Base-by-base conservation (phyloP, 306 rosid genomes). In the Canavalia ensiformis region DNA sequence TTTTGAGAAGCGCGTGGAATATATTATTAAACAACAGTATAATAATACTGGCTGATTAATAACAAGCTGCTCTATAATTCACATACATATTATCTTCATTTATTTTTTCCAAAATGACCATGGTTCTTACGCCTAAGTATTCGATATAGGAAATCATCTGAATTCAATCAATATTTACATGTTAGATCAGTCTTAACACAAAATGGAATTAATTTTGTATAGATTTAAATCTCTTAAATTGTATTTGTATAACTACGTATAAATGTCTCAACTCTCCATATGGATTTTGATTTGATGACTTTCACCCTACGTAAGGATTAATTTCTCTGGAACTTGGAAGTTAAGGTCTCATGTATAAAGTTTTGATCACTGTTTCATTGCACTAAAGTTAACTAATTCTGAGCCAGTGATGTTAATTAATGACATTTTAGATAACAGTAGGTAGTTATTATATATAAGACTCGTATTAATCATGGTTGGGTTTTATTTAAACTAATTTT, bases 1-100 rank as follows among this genome's bases (percentile, higher is more conserved):
- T 39, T 77, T 30, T 49, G 25, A 39, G 52, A 49, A 70, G 94
- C 92, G 92, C 94, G 94, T 91, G 84, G 74, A 52, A 9, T 35
- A 34, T 4, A 12, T 4, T 49, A 18, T 28, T 52, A 56, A 75
- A 9, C 37, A 59, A 47, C 28, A 34, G 57, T 34, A 59, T 41
- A 37, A 29, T 2, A 1, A 49, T 49, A 25, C 64, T 49, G 13
- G 50, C 9, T 37, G 41, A 34, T 76, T 54, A 73, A n/a, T 39
- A 7, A 25, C 57, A 49, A 5, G 13, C 28, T 65, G 8, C 37
- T 67, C 8, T 70, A 31, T 30, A 11, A 12, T 45, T 7, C 8
- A 28, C 5, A 13, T 34, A 34, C 6, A 77, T 9, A 6, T 7
- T 25, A 13, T 63, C 51, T 76, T 76, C 12, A 35, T 49, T 35